Conservation (phyloP, 495 filamentous ascomycete species). For the Talaromyces wortmannii region DNA sequence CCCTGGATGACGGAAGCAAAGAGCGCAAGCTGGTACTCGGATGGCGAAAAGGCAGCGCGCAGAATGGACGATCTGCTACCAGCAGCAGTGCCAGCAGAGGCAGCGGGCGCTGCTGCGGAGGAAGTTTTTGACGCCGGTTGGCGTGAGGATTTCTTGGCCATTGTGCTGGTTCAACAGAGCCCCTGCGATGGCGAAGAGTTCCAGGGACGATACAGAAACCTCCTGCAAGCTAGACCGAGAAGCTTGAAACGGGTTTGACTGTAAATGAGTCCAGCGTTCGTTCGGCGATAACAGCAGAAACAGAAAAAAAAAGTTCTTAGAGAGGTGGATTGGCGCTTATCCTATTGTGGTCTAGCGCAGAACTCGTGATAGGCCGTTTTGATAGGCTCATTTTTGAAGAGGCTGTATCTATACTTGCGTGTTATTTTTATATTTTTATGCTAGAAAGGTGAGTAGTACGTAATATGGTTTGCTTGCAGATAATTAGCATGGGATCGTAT, state of each 20-base stretch:
- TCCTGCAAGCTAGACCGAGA: background rate
- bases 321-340: conserved; percentile 27
- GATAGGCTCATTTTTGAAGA: too few relatives aligned
- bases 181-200: background rate
- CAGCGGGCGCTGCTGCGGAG: conserved; percentile 38
- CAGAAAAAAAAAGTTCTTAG: conserved; percentile 49
- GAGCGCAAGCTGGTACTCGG: conserved; percentile 47
- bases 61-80: conserved; percentile 43
- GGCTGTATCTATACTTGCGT: too few relatives aligned
- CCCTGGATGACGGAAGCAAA: conserved; percentile 56
- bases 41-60: conserved; percentile 48
- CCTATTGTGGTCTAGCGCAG: conserved; percentile 21
- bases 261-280: conserved; percentile 13
- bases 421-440: too few relatives aligned
- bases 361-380: background rate
- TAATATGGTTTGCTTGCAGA: too few relatives aligned
- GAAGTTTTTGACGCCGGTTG: conserved; percentile 37
- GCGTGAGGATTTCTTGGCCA: conserved; percentile 46
- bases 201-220: background rate
- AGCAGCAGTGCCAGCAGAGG: conserved; percentile 24
- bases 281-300: conserved; percentile 17
- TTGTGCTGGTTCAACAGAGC: conserved; percentile 12
- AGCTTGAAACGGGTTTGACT: background rate
- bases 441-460: too few relatives aligned
- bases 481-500: too few relatives aligned